Evolutionary conservation across 495 filamentous ascomycete genomes (phyloP).

Genomic region (Thermothielavioides terrestris): DNA sequence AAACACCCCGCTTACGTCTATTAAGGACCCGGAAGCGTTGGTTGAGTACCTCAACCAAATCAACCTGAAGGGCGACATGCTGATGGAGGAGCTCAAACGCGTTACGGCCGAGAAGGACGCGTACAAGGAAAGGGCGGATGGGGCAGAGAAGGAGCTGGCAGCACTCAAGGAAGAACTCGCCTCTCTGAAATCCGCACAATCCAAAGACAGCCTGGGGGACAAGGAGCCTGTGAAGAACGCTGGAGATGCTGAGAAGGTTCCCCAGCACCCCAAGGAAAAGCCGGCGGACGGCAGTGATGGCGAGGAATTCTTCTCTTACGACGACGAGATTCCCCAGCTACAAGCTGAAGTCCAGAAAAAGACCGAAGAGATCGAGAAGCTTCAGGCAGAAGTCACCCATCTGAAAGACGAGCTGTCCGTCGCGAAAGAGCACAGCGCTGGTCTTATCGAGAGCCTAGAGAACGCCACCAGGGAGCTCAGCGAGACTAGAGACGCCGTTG

Average conservation of each 20-base stretch:
- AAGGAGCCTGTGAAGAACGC: background rate
- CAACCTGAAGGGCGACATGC: slow-evolving; percentile 77
- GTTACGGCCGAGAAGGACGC: slow-evolving; percentile 73
- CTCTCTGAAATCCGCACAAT: slow-evolving; percentile 22
- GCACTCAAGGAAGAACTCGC: slow-evolving; percentile 41
- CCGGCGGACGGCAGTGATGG: slow-evolving; percentile 37
- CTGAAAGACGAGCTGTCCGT: slow-evolving; percentile 36
- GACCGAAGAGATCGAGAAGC: slow-evolving; percentile 31
- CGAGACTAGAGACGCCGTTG: slow-evolving; percentile 48
- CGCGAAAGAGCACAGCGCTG: slow-evolving; percentile 55
- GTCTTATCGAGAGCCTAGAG: slow-evolving; percentile 55
- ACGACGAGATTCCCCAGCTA: slow-evolving; percentile 57
- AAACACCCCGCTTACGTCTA: slow-evolving; percentile 81
- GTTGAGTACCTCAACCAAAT: slow-evolving; percentile 92
- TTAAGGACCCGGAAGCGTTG: slow-evolving; percentile 73
- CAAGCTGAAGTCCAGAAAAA: slow-evolving; percentile 52
- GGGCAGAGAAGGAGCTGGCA: slow-evolving; percentile 55
- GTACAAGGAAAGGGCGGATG: slow-evolving; percentile 64
- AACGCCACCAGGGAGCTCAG: slow-evolving; percentile 50
- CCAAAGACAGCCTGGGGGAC: slow-evolving; percentile 15
- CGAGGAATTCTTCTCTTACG: slow-evolving; percentile 85
- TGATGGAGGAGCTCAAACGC: slow-evolving; percentile 85
- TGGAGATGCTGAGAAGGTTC: slow-evolving; percentile 3
- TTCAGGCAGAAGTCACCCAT: slow-evolving; percentile 29
- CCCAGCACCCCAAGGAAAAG: slow-evolving; percentile 25